Conservation (phyloP, 176 grass and related monocot genomes). For the Zea mays region DNA sequence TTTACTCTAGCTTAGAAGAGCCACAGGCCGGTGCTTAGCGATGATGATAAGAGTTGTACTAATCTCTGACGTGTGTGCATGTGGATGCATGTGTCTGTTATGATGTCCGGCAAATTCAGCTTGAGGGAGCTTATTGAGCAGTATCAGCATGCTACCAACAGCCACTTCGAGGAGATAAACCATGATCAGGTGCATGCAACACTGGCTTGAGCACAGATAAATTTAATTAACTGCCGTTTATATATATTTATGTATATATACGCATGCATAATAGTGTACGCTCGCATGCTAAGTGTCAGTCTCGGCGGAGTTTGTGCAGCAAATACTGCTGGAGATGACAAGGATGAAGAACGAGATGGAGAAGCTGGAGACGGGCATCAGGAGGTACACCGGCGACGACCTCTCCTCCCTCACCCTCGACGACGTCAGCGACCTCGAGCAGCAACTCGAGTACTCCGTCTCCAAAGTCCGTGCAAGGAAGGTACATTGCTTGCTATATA, state of each 20-base stretch:
- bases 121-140: conserved; percentile 73
- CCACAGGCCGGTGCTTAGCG: not conserved
- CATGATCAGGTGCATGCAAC: conserved; percentile 52
- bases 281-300: not conserved
- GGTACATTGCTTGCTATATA: conserved; percentile 26
- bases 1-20: too few species aligned
- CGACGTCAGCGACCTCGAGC: conserved; percentile 63
- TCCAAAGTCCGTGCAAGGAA: conserved; percentile 67
- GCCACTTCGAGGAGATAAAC: conserved; percentile 63
- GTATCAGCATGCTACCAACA: conserved; percentile 70
- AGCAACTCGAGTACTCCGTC: conserved; percentile 67
- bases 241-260: not conserved
- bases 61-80: not conserved
- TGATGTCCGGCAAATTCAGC: conserved; percentile 35
- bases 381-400: conserved; percentile 69
- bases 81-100: not conserved
- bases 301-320: conserved; percentile 17
- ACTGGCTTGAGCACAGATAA: not conserved
- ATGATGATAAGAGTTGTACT: not conserved
- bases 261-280: not conserved
- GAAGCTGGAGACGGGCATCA: conserved; percentile 61
- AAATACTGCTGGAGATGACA: conserved; percentile 76
- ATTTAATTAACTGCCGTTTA: not conserved
- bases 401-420: conserved; percentile 59
- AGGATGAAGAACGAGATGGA: conserved; percentile 77